Base-by-base conservation (phyloP, 345 rosid species). In the Syzygium oleosum region DNA sequence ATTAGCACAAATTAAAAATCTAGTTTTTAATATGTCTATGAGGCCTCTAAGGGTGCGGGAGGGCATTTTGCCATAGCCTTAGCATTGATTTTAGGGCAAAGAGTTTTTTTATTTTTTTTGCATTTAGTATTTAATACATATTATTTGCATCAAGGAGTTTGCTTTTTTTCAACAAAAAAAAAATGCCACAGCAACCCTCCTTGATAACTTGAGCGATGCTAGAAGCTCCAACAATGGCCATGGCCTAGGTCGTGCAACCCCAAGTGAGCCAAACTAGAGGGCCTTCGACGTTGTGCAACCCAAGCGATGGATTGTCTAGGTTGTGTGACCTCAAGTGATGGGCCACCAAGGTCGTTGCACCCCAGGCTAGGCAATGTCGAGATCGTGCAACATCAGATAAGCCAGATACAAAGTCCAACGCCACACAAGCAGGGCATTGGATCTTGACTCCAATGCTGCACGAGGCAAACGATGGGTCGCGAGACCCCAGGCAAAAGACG, bases 131-230 rank as follows among this genome's bases (percentile, higher is more conserved):
- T 51, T 12, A 12, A 9, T 51, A 51, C 11, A 51, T 51, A 51
- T 51, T 51, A 51, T 51, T 51, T 51, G 52, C 52, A 51, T 51
- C 52, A 9, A 51, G 52, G 12, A 51, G 11, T 51, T 51, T 51
- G 52, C 12, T 51, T 51, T 51, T 51, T 9, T 51, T 9, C 9
- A 9, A 7, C 7, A 29, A 3, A 15, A 31, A 68, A 31, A 68
- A 16, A 1, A 0, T 17, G 46, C 23, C 4, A 17, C 0, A 17
- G 1, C 19, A 12, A 68, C 78, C 23, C 22, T 31, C 43, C 38
- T 65, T 14, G 23, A 65, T 16, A 65, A 65, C 0, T 31, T 23
- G 34, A 65, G 43, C 78, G 4, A 16, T 4, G 22, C 21, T 16
- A 11, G 17, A 31, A 65, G 78, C 43, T 16, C 43, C 9, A 34